phyloP scores from a whole-genome alignment of 495 filamentous ascomycete genomes.

The Neurospora sp. region DNA sequence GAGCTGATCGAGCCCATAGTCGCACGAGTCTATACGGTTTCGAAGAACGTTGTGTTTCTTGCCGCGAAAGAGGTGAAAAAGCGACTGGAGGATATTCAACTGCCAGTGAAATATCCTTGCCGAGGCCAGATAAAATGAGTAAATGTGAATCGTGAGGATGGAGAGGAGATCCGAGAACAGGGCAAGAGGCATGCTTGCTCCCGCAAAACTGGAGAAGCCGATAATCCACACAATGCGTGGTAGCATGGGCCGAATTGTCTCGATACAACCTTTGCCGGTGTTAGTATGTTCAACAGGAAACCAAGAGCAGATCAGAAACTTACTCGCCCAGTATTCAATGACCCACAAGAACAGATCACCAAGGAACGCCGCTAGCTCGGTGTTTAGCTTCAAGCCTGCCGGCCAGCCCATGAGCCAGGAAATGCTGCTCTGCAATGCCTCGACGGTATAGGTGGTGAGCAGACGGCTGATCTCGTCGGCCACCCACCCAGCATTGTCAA shows the following conservation, averaged over 20 bases:
- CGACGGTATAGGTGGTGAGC: constrained; percentile 73
- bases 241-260: constrained; percentile 63
- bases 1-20: constrained; percentile 97
- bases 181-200: constrained; percentile 93
- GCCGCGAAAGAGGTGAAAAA: constrained; percentile 95
- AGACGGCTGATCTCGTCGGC: constrained; percentile 71
- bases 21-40: constrained; percentile 96
- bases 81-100: constrained; percentile 85
- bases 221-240: constrained; percentile 87
- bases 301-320: constrained; percentile 19
- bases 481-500: constrained; percentile 84
- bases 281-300: not conserved
- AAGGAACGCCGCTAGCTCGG: constrained; percentile 83
- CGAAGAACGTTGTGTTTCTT: constrained; percentile 96
- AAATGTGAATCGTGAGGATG: constrained; percentile 88
- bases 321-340: constrained; percentile 91
- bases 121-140: constrained; percentile 93
- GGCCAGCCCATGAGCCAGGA: constrained; percentile 95
- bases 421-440: constrained; percentile 81
- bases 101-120: constrained; percentile 98
- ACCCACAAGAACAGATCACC: constrained; percentile 96
- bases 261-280: constrained; percentile 50
- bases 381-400: constrained; percentile 97
- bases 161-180: constrained; percentile 92
- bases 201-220: constrained; percentile 88